Conservation (phyloP, 129 eudicot species). For the Lactuca saligna region DNA sequence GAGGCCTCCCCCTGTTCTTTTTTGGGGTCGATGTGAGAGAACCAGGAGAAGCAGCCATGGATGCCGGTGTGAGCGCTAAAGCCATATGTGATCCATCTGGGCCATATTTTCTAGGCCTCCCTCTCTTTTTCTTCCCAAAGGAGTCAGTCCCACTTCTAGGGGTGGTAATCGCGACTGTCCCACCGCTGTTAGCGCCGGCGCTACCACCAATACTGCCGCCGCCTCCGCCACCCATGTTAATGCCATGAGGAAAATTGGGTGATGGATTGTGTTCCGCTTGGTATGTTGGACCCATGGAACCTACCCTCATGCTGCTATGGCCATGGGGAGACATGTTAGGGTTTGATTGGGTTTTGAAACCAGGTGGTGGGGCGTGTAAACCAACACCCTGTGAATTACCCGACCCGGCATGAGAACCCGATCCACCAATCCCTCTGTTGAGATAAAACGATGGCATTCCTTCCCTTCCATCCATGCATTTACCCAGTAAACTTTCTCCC, state of each 20-base stretch:
- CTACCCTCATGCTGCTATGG: constrained; percentile 45
- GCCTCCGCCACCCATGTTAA: constrained; percentile 15
- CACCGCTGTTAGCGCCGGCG: constrained; percentile 12
- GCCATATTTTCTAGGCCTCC: constrained; percentile 87
- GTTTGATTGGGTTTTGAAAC: constrained; percentile 46
- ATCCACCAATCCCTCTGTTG: constrained; percentile 55
- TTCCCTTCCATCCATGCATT: constrained; percentile 96
- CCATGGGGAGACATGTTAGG: constrained; percentile 53
- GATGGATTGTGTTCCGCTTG: constrained; percentile 48
- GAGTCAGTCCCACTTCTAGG: constrained; percentile 40
- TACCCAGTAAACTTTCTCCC: constrained; percentile 38
- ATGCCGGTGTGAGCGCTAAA: constrained; percentile 46
- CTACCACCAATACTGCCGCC: constrained; percentile 10
- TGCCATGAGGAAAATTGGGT: constrained; percentile 45
- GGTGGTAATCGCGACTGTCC: constrained; percentile 23
- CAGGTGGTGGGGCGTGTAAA: constrained; percentile 42
- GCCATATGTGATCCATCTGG: constrained; percentile 71
- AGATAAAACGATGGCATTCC: constrained; percentile 78
- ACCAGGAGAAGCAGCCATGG: constrained; percentile 41
- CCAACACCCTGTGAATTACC: constrained; percentile 29
- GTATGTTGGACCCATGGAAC: constrained; percentile 47
- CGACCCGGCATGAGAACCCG: constrained; percentile 38
- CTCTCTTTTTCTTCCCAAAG: constrained; percentile 69
- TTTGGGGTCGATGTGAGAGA: constrained; percentile 36
- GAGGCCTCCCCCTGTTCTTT: constrained; percentile 71